A percentile compares a stretch with the other conserved stretches of the same genome.
These are phyloP conservation scores for Daldinia sp. DNA, from an alignment of 2,329 filamentous ascomycete species.

Conservation along the genomic window DNA sequence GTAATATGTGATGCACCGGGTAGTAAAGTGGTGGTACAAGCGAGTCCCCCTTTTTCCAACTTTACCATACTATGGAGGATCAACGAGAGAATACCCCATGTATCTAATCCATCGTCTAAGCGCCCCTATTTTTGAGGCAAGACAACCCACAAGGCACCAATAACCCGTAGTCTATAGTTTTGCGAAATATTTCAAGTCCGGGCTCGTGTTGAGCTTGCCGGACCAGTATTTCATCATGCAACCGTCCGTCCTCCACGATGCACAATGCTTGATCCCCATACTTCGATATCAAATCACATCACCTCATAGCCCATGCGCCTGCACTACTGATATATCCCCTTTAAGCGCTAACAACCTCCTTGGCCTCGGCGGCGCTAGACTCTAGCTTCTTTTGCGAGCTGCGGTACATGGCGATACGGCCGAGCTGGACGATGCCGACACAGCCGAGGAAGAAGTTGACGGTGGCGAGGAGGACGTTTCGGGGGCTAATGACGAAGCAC, in stretches of 20 bases:
- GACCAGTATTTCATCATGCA: slow-evolving; percentile 12
- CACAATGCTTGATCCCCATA: neutral
- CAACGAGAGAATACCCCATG: slow-evolving; percentile 23
- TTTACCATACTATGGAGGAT: slow-evolving; percentile 9
- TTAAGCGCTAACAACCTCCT: slow-evolving; percentile 46
- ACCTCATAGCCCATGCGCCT: slow-evolving; percentile 1
- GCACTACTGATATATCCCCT: neutral
- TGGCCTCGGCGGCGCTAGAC: slow-evolving; percentile 58
- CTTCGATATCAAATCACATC: slow-evolving; percentile 10
- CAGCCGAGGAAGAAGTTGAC: slow-evolving; percentile 98
- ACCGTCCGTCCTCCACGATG: neutral
- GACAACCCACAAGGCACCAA: slow-evolving; percentile 8
- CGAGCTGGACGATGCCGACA: slow-evolving; percentile 85
- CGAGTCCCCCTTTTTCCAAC: slow-evolving; percentile 11
- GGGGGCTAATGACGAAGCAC: slow-evolving; percentile 97
- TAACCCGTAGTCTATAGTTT: slow-evolving; percentile 32
- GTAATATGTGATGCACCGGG: slow-evolving; percentile 14
- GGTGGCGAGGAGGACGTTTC: slow-evolving; percentile 92
- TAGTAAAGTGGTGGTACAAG: slow-evolving; percentile 28
- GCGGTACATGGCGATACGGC: slow-evolving; percentile 78
- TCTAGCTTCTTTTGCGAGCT: slow-evolving; percentile 67
- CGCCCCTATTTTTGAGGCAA: slow-evolving; percentile 16
- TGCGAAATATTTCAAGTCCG: slow-evolving; percentile 17
- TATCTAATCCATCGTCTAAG: slow-evolving; percentile 28
- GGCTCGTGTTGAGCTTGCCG: slow-evolving; percentile 12